These are phyloP conservation scores for Pichia sp. DNA, from an alignment of 1,139 yeast genomes.

Conservation along the genomic window DNA sequence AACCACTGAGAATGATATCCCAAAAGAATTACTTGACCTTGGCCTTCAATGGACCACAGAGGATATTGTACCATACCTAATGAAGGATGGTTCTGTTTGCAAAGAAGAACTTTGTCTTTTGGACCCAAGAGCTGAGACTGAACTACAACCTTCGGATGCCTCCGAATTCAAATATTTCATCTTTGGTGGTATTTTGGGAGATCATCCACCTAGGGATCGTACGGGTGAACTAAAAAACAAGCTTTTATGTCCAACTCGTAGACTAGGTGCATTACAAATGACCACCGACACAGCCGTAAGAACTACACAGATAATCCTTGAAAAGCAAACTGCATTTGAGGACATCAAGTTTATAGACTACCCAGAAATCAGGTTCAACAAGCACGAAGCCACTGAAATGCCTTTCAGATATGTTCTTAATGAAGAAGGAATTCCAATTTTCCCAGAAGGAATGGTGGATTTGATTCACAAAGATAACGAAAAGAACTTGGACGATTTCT, in stretches of 20 bases:
- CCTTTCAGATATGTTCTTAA: conserved; percentile 86
- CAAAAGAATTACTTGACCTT: conserved; percentile 45
- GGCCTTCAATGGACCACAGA: conserved; percentile 76
- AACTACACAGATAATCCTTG: conserved; percentile 72
- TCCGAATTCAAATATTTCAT: conserved; percentile 72
- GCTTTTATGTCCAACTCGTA: conserved; percentile 76
- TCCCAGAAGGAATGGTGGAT: conserved; percentile 88
- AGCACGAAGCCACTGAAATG: conserved; percentile 93
- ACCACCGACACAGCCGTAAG: conserved; percentile 96
- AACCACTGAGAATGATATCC: conserved; percentile 59
- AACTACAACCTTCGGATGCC: conserved; percentile 63
- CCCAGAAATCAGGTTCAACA: conserved; percentile 85
- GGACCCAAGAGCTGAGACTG: conserved; percentile 79
- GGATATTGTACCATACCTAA: conserved; percentile 45
- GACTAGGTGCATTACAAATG: conserved; percentile 87
- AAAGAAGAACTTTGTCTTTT: conserved; percentile 60
- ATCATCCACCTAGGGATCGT: conserved; percentile 93
- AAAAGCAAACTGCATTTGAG: conserved; percentile 44
- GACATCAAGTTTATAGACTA: conserved; percentile 80
- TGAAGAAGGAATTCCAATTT: conserved; percentile 57
- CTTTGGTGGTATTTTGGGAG: conserved; percentile 94
- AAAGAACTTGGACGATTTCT: conserved; percentile 60
- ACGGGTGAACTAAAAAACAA: conserved; percentile 78
- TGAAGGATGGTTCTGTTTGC: conserved; percentile 27
- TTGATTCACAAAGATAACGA: conserved; percentile 80